Evolutionary conservation across 73 alveolate species (phyloP), one percentile per base, ranked within the genome.

Genomic region (Effrenium voratum): DNA sequence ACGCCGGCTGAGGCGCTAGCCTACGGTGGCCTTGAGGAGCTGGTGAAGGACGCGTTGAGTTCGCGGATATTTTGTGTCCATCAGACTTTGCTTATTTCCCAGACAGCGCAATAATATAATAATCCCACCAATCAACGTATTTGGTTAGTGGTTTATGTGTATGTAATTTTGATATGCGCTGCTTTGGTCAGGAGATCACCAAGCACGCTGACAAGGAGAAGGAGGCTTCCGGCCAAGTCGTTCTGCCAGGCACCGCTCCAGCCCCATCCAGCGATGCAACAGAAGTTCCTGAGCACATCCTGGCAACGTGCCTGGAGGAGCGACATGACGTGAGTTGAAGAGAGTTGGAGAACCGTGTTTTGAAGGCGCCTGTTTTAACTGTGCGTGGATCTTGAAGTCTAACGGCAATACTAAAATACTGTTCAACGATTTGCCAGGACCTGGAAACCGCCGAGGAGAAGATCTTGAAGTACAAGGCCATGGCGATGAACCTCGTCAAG

Each of bases 401-500:
- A n/a, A n/a, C n/a, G n/a, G n/a, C n/a, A n/a, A n/a, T n/a, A n/a
- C n/a, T n/a, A n/a, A n/a, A n/a, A n/a, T n/a, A n/a, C n/a, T n/a
- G n/a, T n/a, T n/a, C n/a, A n/a, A n/a, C n/a, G n/a, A n/a, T 36
- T 26, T 26, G 10, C 40, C 63, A 63, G 76, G 83, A 72, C 49
- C 34, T 72, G 49, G 83, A 72, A 34, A 34, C 83, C 46, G 49
- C 10, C n/a, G 83, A 72, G 13, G 83, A 72, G 26, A 72, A 72
- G 49, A 34, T 72, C 30, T 34, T 72, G 50, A 72, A 72, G 34
- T 72, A 72, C 83, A 32, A 38, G 30, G 46, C 83, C 83, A 72
- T 72, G 83, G 83, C 83, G 34, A 72, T 72, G 83, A 46, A 72
- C 49, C 13, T 38, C 30, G 83, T 72, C 50, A 72, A 72, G 83